Evolutionary conservation across 1,284 basidiomycete genomes (phyloP), one percentile per base, ranked within the genome.

Genomic region (Leccinum cinnamomeum): DNA sequence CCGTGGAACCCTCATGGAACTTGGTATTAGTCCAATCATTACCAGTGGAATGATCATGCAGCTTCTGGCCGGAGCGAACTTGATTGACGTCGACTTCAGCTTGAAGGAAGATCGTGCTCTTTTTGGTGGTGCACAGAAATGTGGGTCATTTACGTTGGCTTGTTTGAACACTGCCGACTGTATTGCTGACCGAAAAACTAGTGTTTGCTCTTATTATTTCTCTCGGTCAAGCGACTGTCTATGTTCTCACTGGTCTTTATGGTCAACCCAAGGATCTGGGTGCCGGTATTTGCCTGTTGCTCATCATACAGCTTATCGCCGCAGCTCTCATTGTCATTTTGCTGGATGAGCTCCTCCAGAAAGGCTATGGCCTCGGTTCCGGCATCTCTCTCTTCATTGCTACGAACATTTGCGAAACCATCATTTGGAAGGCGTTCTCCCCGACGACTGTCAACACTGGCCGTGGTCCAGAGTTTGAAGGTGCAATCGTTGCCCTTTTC

Each of bases 11-110:
- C 89, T 99, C 65, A 99, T 98, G 97, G 97, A 99, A 80, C 88
- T 99, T 64, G 97, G 97, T 71, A 98, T 98, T 72, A 96, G 90
- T 54, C 97, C 97, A 62, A 97, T 98, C 76, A 89, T 99, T 73
- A 99, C 97, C 12, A 92, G 90, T 51, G 97, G 97, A 71, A 99
- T 98, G 97, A 98, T 98, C 80, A 98, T 99, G 94, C 97, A 99
- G 79, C 89, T 99, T 57, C 85, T 99, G 66, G 96, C 97, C 18
- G 97, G 97, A 64, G 97, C 97, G 58, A 98, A 96, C 79, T 83
- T 99, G 71, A 92, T 99, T 74, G 97, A 99, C 67, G 94, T 99
- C 70, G 97, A 99, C 81, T 98, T 98, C 76, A 89, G 88, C 67
- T 81, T 99, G 74, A 97, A 98, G 85, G 97, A 99, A 78, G 97